These are phyloP conservation scores for Dioscorea cayenensis DNA, from an alignment of 116 monocot genomes.

Conservation along the genomic window DNA sequence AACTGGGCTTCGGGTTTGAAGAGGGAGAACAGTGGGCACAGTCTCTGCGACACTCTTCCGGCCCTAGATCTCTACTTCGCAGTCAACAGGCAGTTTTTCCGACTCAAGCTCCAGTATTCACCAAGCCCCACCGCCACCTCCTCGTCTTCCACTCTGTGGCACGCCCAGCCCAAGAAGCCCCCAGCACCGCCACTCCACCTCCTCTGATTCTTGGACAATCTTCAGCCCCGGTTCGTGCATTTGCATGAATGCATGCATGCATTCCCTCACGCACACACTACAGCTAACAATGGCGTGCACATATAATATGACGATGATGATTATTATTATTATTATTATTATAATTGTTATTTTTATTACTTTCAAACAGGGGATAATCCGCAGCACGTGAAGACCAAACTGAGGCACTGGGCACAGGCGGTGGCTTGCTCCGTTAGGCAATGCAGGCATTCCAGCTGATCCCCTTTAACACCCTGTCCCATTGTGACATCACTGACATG, in stretches of 20 bases:
- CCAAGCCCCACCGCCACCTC: conserved; percentile 1
- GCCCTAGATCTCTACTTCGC: conserved; percentile 72
- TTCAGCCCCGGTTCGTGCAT: conserved; percentile 29
- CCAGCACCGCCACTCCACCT: neutral
- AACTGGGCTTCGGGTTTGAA: conserved; percentile 70
- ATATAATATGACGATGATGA: too few species aligned
- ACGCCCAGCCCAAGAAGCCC: conserved; percentile 35
- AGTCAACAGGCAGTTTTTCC: conserved; percentile 49
- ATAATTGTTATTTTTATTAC: too few species aligned
- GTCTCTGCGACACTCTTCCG: conserved; percentile 50
- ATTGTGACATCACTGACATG: too few species aligned
- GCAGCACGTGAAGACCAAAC: conserved; percentile 12
- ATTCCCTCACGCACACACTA: too few species aligned
- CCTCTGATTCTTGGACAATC: conserved; percentile 24
- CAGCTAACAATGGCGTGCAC: too few species aligned
- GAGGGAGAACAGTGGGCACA: conserved; percentile 55
- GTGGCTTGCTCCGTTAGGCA: conserved; percentile 12
- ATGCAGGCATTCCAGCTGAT: neutral
- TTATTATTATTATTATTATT: too few species aligned
- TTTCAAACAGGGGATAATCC: conserved; percentile 7
- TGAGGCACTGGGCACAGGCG: conserved; percentile 14
- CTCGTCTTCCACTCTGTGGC: conserved; percentile 4
- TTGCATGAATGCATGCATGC: neutral
- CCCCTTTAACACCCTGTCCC: neutral
- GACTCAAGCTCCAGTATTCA: conserved; percentile 25